Percentiles rank a stretch among this genome's conserved stretches.
Evolutionary conservation across 306 rosid species (phyloP).

Genomic region (Crotalaria pallida): DNA sequence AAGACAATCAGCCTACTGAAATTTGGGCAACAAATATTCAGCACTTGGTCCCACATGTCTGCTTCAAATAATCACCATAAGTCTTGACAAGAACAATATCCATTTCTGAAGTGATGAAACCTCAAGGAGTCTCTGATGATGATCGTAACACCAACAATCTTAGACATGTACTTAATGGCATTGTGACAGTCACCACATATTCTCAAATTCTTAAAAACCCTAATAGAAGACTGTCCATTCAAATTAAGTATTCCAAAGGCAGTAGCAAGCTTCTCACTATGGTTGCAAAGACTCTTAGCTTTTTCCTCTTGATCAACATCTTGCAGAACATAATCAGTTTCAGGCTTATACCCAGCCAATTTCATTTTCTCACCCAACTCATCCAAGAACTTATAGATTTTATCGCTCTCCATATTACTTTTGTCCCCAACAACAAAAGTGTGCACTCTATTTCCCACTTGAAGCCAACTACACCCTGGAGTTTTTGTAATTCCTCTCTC

Average conservation of each 20-base stretch:
- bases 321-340: conserved; percentile 50
- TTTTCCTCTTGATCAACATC: conserved; percentile 54
- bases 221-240: conserved; percentile 40
- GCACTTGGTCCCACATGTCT: too few relatives aligned
- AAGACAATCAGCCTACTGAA: conserved; percentile 28
- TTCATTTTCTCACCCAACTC: conserved; percentile 48
- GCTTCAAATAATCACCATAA: background rate
- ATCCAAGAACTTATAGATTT: conserved; percentile 29
- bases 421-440: conserved; percentile 48
- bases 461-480: conserved; percentile 61
- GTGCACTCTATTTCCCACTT: conserved; percentile 44
- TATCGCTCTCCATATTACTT: conserved; percentile 27
- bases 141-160: conserved; percentile 41
- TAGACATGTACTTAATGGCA: conserved; percentile 47
- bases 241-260: conserved; percentile 47
- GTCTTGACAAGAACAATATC: conserved; percentile 42
- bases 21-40: background rate
- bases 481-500: conserved; percentile 44
- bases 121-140: conserved; percentile 49
- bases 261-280: conserved; percentile 49
- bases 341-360: conserved; percentile 42
- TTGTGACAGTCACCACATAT: too few relatives aligned
- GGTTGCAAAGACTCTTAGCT: conserved; percentile 39
- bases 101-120: conserved; percentile 53
- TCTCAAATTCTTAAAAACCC: conserved; percentile 54